phyloP scores from a whole-genome alignment of 2,329 filamentous ascomycete species.

The Penicillium sp. region DNA sequence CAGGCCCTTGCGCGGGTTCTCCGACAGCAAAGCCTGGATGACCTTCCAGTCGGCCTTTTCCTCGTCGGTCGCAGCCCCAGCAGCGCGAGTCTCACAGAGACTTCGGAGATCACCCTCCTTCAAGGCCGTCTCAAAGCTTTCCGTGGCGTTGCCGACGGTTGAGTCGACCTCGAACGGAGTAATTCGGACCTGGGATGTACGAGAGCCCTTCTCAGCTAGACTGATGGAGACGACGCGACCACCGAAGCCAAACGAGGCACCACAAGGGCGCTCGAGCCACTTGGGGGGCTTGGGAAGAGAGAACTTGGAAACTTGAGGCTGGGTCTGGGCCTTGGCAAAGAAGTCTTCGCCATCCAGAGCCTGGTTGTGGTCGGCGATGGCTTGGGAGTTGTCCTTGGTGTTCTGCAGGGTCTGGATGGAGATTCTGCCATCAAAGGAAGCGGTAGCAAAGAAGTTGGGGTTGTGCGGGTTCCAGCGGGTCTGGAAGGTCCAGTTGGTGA shows the following conservation, averaged over 20 bases:
- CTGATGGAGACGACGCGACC: constrained; percentile 83
- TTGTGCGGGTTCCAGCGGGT: constrained; percentile 93
- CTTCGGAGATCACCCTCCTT: constrained; percentile 72
- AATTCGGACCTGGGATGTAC: constrained; percentile 76
- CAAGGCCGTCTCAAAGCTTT: constrained; percentile 83
- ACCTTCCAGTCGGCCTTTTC: constrained; percentile 97
- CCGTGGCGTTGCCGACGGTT: constrained; percentile 77
- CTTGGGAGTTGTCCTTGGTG: constrained; percentile 72
- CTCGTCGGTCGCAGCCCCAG: constrained; percentile 76
- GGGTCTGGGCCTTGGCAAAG: constrained; percentile 88
- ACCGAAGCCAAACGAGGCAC: constrained; percentile 91
- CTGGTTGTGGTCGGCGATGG: constrained; percentile 63
- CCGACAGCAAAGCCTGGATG: constrained; percentile 81
- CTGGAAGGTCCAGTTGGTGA: constrained; percentile 99
- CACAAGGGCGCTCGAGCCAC: constrained; percentile 83
- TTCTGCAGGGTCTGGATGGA: constrained; percentile 92
- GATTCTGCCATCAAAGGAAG: constrained; percentile 96
- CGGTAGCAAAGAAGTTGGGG: constrained; percentile 87
- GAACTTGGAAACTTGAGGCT: constrained; percentile 88
- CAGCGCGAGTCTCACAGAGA: constrained; percentile 79
- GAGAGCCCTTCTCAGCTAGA: constrained; percentile 62
- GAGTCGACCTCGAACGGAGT: constrained; percentile 87
- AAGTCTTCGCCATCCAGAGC: constrained; percentile 90
- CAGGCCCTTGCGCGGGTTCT: constrained; percentile 82
- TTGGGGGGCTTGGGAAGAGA: constrained; percentile 81